Evolutionary conservation across 2,329 filamentous ascomycete species (phyloP).

Genomic region (Alternaria novae-zelandiae): DNA sequence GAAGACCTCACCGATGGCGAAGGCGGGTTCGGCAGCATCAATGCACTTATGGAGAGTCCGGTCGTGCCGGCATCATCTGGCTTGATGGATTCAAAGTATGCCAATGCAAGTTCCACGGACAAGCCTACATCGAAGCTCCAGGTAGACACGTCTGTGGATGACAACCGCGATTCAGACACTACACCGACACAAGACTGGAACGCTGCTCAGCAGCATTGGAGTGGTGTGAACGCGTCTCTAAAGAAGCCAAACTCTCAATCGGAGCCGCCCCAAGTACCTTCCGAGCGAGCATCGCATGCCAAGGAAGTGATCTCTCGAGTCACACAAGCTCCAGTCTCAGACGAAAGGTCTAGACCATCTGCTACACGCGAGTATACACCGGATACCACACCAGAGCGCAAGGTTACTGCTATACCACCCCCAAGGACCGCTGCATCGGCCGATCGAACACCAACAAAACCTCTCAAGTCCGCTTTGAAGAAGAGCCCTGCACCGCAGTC

Average conservation of each 20-base stretch:
- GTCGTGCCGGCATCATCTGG: conserved; percentile 36
- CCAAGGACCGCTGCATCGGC: conserved; percentile 13
- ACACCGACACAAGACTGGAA: conserved; percentile 65
- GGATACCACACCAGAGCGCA: conserved; percentile 3
- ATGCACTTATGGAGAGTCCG: conserved; percentile 73
- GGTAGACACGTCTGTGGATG: conserved; percentile 12
- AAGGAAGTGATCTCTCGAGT: conserved; percentile 13
- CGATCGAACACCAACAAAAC: conserved; percentile 34
- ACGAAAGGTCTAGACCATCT: conserved; percentile 5
- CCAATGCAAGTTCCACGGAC: conserved; percentile 23
- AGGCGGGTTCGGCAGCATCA: conserved; percentile 73
- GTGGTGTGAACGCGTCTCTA: conserved; percentile 67
- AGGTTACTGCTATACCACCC: conserved; percentile 5
- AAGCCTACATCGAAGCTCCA: conserved; percentile 17
- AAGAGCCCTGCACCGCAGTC: conserved; percentile 42
- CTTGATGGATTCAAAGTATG: conserved; percentile 33
- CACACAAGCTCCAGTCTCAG: conserved; percentile 16
- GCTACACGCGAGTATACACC: conserved; percentile 3
- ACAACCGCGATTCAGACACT: conserved; percentile 10
- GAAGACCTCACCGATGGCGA: conserved; percentile 73
- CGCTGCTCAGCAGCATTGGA: conserved; percentile 73
- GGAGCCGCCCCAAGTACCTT: conserved; percentile 7
- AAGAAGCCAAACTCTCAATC: conserved; percentile 46
- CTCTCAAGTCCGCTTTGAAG: conserved; percentile 51
- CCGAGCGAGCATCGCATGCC: not conserved